A percentile compares a stretch with the other conserved stretches of the same genome.
phyloP scores from a whole-genome alignment of 2,329 filamentous ascomycete species.

The Microsporum canis region DNA sequence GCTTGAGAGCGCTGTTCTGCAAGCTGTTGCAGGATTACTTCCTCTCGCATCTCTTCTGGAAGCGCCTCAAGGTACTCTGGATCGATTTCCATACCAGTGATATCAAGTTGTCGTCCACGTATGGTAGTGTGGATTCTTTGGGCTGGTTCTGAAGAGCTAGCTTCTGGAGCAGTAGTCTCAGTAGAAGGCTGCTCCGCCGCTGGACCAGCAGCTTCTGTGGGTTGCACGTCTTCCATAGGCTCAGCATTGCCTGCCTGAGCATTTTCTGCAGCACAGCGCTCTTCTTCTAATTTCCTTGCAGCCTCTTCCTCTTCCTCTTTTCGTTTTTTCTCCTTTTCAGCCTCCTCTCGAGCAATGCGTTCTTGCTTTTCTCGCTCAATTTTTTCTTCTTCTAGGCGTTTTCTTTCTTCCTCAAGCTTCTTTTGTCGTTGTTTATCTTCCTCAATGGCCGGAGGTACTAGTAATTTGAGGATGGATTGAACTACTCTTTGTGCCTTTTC shows the following conservation, averaged over 20 bases:
- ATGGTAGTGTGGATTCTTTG: conserved; percentile 69
- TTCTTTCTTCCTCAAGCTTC: conserved; percentile 44
- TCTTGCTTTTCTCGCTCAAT: conserved; percentile 52
- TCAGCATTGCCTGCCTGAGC: conserved; percentile 36
- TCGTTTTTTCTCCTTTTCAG: conserved; percentile 58
- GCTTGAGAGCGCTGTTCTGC: conserved; percentile 72
- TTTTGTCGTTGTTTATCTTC: conserved; percentile 61
- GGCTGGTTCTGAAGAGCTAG: conserved; percentile 39
- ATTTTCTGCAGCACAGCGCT: conserved; percentile 49
- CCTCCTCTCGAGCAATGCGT: conserved; percentile 55
- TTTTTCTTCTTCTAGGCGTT: conserved; percentile 51
- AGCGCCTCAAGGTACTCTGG: conserved; percentile 89
- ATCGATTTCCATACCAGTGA: conserved; percentile 90
- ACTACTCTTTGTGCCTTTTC: conserved; percentile 61
- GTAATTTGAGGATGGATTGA: conserved; percentile 56
- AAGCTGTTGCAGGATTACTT: conserved; percentile 86
- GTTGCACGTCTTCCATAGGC: conserved; percentile 69
- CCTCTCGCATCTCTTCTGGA: conserved; percentile 91
- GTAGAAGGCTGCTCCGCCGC: conserved; percentile 24
- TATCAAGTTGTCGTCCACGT: conserved; percentile 76
- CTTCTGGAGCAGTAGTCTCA: conserved; percentile 30
- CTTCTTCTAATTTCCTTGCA: conserved; percentile 25
- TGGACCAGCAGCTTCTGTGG: conserved; percentile 28
- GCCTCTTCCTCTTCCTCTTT: conserved; percentile 60
- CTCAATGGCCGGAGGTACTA: conserved; percentile 77